These are phyloP conservation scores for Suillus variegatus DNA, from an alignment of 768 basidiomycete species.

Conservation along the genomic window DNA sequence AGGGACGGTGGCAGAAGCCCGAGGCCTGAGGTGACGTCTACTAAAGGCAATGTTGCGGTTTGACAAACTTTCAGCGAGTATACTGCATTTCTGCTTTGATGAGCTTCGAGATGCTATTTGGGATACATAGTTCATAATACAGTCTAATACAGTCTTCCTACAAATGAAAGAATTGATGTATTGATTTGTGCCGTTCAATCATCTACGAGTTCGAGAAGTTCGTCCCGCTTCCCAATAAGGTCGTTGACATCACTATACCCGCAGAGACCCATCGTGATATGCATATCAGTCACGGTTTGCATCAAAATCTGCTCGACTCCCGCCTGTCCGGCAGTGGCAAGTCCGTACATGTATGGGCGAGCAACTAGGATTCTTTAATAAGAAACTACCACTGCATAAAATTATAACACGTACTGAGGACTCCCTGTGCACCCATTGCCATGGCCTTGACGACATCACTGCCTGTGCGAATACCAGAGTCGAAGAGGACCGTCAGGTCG, in stretches of 20 bases:
- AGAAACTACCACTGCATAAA: neutral
- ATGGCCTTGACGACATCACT: constrained; percentile 84
- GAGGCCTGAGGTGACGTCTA: no score
- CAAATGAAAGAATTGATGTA: neutral
- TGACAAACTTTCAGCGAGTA: neutral
- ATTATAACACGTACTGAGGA: constrained; percentile 55
- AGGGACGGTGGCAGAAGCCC: no score
- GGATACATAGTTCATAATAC: neutral
- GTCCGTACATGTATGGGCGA: constrained; percentile 75
- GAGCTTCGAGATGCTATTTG: neutral
- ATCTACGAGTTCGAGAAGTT: constrained; percentile 19
- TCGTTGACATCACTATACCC: constrained; percentile 63
- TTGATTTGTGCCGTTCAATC: neutral
- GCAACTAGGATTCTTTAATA: constrained; percentile 47
- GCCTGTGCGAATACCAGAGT: constrained; percentile 80
- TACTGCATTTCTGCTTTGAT: neutral
- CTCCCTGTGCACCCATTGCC: constrained; percentile 82
- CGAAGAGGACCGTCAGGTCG: constrained; percentile 65
- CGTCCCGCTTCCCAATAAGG: constrained; percentile 54
- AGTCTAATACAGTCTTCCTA: neutral
- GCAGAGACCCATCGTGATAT: constrained; percentile 61
- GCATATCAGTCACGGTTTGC: constrained; percentile 67
- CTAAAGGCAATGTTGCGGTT: neutral
- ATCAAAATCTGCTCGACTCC: constrained; percentile 77
- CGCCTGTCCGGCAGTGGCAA: constrained; percentile 65